phyloP scores from a whole-genome alignment of 805 yeast species.

The Lachancea thermotolerans region DNA sequence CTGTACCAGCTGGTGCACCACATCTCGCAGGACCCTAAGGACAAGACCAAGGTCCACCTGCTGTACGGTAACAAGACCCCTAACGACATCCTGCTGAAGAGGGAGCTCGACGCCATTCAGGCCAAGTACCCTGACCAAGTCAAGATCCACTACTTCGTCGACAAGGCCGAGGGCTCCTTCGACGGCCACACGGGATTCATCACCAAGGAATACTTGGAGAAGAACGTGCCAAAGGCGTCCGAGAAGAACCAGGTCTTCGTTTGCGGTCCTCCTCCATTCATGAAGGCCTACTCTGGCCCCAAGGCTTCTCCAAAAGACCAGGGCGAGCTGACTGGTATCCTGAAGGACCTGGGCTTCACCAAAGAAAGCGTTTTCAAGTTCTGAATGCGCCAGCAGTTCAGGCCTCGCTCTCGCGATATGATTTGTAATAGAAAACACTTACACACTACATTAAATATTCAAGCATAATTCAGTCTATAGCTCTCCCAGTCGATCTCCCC shows the following conservation, averaged over 20 bases:
- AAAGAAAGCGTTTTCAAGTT: constrained; percentile 88
- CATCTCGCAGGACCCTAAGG: constrained; percentile 71
- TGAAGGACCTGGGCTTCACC: constrained; percentile 81
- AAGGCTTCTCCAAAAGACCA: constrained; percentile 86
- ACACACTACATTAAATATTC: not conserved
- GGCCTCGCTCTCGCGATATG: not conserved
- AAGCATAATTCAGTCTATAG: not conserved
- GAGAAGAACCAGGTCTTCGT: constrained; percentile 72
- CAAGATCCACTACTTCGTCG: constrained; percentile 72
- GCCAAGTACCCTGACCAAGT: constrained; percentile 70
- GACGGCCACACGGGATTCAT: constrained; percentile 68
- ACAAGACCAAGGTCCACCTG: constrained; percentile 81
- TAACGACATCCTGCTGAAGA: constrained; percentile 74
- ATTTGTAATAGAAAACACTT: not conserved
- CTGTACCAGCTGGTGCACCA: constrained; percentile 79
- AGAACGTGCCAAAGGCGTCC: constrained; percentile 57
- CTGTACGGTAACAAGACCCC: constrained; percentile 74
- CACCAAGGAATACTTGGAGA: constrained; percentile 61
- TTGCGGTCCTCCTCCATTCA: constrained; percentile 94
- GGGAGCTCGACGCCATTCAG: constrained; percentile 56
- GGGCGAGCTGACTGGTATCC: constrained; percentile 86
- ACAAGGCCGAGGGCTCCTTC: constrained; percentile 44
- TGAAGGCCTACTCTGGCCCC: constrained; percentile 79
- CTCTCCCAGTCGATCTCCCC: constrained; percentile 6
- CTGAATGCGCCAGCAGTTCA: constrained; percentile 30